These are phyloP conservation scores for Xerophyta viscosa DNA, from an alignment of 106 monocot genomes.

Conservation along the genomic window DNA sequence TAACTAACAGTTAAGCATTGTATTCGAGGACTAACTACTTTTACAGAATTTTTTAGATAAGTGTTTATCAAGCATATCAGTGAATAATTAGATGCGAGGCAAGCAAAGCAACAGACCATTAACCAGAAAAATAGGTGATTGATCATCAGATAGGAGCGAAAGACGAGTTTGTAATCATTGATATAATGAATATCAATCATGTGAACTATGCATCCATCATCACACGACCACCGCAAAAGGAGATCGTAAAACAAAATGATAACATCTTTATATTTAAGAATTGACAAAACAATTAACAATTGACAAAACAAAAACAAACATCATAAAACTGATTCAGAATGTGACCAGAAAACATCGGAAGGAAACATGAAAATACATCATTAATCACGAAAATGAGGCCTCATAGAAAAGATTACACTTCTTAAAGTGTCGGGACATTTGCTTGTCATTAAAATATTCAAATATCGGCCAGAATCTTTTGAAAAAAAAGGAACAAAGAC, in stretches of 20 bases:
- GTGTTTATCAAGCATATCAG: no score
- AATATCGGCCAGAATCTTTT: conserved; percentile 37
- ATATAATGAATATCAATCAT: conserved; percentile 29
- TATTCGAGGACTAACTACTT: no score
- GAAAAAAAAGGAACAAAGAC: conserved; percentile 5
- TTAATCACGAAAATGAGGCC: conserved; percentile 25
- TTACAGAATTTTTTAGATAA: no score
- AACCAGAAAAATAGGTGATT: no score
- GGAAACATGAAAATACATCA: no score
- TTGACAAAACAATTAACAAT: not conserved
- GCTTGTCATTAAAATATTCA: conserved; percentile 46
- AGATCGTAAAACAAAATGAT: no score
- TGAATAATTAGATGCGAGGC: no score
- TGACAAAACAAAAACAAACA: not conserved
- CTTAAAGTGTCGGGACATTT: conserved; percentile 55
- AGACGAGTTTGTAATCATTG: conserved; percentile 56
- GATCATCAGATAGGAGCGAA: conserved; percentile 77
- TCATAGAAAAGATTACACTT: conserved; percentile 75
- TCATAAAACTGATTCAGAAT: not conserved
- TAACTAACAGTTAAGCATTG: no score
- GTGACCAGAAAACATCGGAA: not conserved
- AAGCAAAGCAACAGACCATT: no score
- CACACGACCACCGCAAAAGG: conserved; percentile 16
- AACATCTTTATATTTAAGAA: not conserved
- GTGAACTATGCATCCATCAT: conserved; percentile 77